Evolutionary conservation across 352 stramenopile species (phyloP), one percentile per base, ranked within the genome.

Genomic region (Phytophthora agathidicida): DNA sequence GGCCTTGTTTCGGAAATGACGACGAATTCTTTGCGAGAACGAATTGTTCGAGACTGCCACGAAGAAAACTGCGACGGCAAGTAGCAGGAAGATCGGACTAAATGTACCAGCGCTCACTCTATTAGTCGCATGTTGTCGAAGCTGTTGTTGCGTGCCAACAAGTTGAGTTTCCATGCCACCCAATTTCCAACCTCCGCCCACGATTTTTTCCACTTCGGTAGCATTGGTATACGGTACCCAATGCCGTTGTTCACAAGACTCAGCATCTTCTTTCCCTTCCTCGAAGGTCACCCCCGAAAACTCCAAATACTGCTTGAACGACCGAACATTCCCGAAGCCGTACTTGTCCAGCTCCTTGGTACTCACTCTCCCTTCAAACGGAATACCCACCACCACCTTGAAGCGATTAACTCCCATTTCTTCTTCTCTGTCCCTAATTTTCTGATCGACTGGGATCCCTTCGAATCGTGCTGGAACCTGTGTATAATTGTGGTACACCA

Each of bases 401-500:
- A 88, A 82, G 3, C 78, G 75, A 58, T 86, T 88, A 9, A 75
- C 45, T 7, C 64, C 71, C 60, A 81, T 81, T 35, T 86, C 73
- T 31, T 65, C 65, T 52, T 88, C 78, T 20, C 70, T 41, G n/a
- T 65, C 52, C 43, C 80, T 80, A 35, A 66, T 32, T n/a, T 57
- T 53, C 24, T 61, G 49, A 16, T 86, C 75, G 14, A 85, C 61
- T 39, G 66, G 61, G 8, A 86, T 62, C 20, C 76, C 50, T 47
- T 86, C 73, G 39, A 84, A 86, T 11, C 73, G 60, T 3, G 75
- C 75, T 4, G 78, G 76, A 17, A 87, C 78, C 42, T 71, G 71
- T n/a, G 76, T 83, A 68, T 88, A 88, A 49, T 88, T 87, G 48
- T 88, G 78, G 58, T 87, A 88, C 3, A 88, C 62, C 37, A 86